A percentile compares a stretch with the other conserved stretches of the same genome.
These are phyloP conservation scores for Daldinia sp. DNA, from an alignment of 2,329 filamentous ascomycete species.

Conservation along the genomic window DNA sequence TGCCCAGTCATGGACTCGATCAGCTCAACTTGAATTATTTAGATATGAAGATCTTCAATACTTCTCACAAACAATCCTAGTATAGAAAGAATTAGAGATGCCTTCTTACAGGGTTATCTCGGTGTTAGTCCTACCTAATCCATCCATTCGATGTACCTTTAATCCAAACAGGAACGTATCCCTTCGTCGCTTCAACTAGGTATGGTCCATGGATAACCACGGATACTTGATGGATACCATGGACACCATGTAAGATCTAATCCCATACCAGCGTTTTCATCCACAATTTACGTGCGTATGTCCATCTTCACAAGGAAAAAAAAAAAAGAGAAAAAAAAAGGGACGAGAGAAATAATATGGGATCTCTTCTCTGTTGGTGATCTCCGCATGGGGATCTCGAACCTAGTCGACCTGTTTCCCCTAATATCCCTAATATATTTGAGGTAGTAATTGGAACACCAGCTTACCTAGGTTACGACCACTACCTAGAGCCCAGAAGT, in stretches of 20 bases:
- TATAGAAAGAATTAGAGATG: not conserved
- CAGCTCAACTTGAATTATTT: not conserved
- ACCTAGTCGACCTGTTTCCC: constrained; percentile 19
- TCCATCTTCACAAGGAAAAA: not conserved
- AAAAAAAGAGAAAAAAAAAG: no score
- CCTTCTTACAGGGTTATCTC: not conserved
- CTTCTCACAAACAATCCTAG: constrained; percentile 5
- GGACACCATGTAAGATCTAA: constrained; percentile 1
- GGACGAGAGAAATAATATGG: constrained; percentile 10
- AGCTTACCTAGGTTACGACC: no score
- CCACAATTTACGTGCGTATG: not conserved
- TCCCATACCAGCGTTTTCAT: not conserved
- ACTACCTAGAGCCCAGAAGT: no score
- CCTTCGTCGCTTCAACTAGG: not conserved
- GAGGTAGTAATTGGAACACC: constrained; percentile 23
- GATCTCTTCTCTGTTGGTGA: constrained; percentile 26
- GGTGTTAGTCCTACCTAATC: not conserved
- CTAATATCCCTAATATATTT: constrained; percentile 26
- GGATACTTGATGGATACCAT: not conserved
- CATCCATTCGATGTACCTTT: not conserved
- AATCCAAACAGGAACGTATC: not conserved
- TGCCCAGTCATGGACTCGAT: constrained; percentile 12
- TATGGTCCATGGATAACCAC: not conserved
- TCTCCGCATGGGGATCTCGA: constrained; percentile 31
- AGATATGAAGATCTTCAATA: constrained; percentile 31